Evolutionary conservation across 352 stramenopile genomes (phyloP), one percentile per base, ranked within the genome.

Genomic region (Globisporangium perplexum): DNA sequence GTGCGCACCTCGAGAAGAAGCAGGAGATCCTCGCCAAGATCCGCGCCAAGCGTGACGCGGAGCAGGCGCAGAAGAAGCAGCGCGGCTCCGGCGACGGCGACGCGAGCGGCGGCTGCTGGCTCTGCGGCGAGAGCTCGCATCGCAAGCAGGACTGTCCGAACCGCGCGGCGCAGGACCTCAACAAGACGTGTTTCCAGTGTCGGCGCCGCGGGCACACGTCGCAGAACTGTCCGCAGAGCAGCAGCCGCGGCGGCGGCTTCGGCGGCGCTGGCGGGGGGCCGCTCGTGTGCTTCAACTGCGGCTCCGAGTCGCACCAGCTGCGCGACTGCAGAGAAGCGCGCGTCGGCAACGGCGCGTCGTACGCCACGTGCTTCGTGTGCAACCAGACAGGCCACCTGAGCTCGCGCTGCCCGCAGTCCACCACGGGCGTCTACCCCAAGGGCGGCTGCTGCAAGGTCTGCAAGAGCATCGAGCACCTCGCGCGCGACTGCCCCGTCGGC

Each of bases 391-490:
- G 88, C 41, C 88, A 96, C 61, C 63, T 96, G 59, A 94, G 85
- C 62, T 77, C 74, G 53, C 82, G 87, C 64, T 96, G 88, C 53
- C 80, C 84, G 39, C 63, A 95, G 66, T 95, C 89, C 47, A 88
- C 71, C 48, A 93, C 86, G 41, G 86, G 86, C 53, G 86, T 96
- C 47, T 96, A 96, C 68, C 86, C 86, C 43, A 92, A 88, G 52
- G 88, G 88, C 53, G 88, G 88, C 38, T 90, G 83, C 68, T 96
- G 88, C 58, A 95, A 96, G 62, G 57, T 96, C 26, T 93, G 83
- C 64, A 82, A 86, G 65, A 90, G 78, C 58, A 68, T 90, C 41
- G 63, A 78, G 43, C 88, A 96, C 68, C 62, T 96, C 55, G 87
- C 82, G 44, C 77, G 78, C 43, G 74, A 96, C 66, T 96, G 88